Base-by-base conservation (phyloP, 164 flowering plant genomes). In the Vitis rupestris region DNA sequence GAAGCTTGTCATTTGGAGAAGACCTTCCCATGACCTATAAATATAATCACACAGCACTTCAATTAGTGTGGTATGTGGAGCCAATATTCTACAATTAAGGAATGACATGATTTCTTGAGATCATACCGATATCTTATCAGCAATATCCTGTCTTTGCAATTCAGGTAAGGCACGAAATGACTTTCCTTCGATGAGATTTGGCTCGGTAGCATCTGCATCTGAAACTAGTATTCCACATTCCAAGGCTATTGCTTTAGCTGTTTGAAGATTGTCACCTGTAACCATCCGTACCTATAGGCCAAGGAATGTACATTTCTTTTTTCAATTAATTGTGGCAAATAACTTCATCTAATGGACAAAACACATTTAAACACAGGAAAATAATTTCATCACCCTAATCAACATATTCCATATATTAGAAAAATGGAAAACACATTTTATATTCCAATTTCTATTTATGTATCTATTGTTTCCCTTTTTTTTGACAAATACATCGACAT, bases 21-120 rank as follows among this genome's bases (percentile, higher is more conserved):
- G 99, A 95, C 78, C 98, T 83, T 62, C 94, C 99, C 98, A 95
- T 93, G 10, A 95, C 98, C 99, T 95, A 63, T 4, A 74, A 6
- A 70, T 12, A 47, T 63, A 72, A 78, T 3, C 59, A 53, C n/a
- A 53, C 49, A 55, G 2, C 50, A 72, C 15, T 8, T 55, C 9
- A 50, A 15, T 50, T 54, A 37, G 44, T 37, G 7, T 4, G 44
- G 44, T 37, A 3, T 37, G 7, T 3, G 44, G 6, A 37, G 44
- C 44, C n/a, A 19, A 61, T 16, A 10, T 9, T 2, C 1, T 2
- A 54, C 62, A 47, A 15, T 30, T 60, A 54, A 57, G 16, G 23
- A 16, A 27, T 49, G 12, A 37, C 10, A 27, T 48, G 49, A 23
- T 23, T 23, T 23, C 27, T 23, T 23, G 27, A 23, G 7, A 55